Evolutionary conservation across 2,329 filamentous ascomycete species (phyloP).

Genomic region (Ophiostoma tasmaniense): DNA sequence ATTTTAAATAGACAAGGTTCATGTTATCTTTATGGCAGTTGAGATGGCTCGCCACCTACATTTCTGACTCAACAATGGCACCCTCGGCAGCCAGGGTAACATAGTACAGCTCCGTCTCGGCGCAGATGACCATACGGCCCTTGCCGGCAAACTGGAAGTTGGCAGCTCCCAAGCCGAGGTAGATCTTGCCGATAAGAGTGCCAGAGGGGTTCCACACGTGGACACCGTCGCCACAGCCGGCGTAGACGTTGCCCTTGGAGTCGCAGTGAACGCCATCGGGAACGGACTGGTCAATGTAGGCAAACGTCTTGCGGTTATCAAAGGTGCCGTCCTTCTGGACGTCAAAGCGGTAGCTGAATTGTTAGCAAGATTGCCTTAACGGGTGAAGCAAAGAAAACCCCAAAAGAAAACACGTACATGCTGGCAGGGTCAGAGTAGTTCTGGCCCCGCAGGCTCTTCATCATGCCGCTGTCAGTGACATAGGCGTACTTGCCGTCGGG

Average conservation of each 20-base stretch:
- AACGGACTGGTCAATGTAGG: slow-evolving; percentile 43
- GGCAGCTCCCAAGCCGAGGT: slow-evolving; percentile 36
- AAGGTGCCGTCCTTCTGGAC: slow-evolving; percentile 39
- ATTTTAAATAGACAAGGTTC: not conserved
- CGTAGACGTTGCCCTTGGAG: slow-evolving; percentile 46
- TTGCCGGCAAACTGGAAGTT: slow-evolving; percentile 43
- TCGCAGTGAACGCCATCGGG: slow-evolving; percentile 55
- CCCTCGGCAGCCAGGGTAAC: slow-evolving; percentile 28
- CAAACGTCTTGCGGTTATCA: slow-evolving; percentile 45
- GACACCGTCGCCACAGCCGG: slow-evolving; percentile 42
- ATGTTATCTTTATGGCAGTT: not conserved
- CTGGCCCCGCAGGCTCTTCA: slow-evolving; percentile 34
- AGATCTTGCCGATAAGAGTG: slow-evolving; percentile 49
- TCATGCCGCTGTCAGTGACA: slow-evolving; percentile 45
- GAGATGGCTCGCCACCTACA: slow-evolving; percentile 5
- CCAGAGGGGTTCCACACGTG: slow-evolving; percentile 42
- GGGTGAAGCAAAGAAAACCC: not conserved
- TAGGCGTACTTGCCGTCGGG: slow-evolving; percentile 45
- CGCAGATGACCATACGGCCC: slow-evolving; percentile 35
- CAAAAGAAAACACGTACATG: slow-evolving; percentile 32
- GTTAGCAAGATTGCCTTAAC: not conserved
- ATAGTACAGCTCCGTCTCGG: slow-evolving; percentile 34
- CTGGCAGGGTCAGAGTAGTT: slow-evolving; percentile 36
- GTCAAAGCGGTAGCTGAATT: slow-evolving; percentile 37
- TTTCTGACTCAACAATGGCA: slow-evolving; percentile 15